These are phyloP conservation scores for Diaporthe ampelina DNA, from an alignment of 2,329 filamentous ascomycete genomes.

Conservation along the genomic window DNA sequence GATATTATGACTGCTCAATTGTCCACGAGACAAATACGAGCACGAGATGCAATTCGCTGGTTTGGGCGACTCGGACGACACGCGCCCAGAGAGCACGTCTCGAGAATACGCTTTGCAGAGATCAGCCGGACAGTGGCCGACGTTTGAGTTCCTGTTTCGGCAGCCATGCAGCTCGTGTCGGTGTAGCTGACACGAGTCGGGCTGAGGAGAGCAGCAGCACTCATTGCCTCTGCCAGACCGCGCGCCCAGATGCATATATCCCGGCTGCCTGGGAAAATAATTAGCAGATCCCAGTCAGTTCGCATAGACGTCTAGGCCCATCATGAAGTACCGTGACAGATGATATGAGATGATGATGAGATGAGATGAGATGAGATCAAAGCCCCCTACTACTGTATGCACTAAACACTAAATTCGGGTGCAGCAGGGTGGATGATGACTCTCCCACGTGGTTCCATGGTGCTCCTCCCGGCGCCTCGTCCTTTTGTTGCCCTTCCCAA, in stretches of 20 bases:
- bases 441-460: slow-evolving; percentile 16
- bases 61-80: neutral
- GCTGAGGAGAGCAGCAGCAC: slow-evolving; percentile 23
- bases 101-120: slow-evolving; percentile 7
- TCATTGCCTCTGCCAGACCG: neutral
- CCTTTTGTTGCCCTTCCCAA: neutral
- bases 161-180: slow-evolving; percentile 21
- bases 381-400: neutral
- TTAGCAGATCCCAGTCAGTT: neutral
- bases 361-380: slow-evolving; percentile 22
- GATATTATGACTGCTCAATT: neutral
- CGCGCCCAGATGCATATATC: neutral
- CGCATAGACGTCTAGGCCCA: neutral
- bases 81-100: neutral
- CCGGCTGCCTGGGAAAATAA: neutral
- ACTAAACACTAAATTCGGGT: slow-evolving; percentile 19
- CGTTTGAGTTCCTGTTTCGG: slow-evolving; percentile 26
- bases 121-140: slow-evolving; percentile 14
- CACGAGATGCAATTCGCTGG: slow-evolving; percentile 1
- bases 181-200: slow-evolving; percentile 18
- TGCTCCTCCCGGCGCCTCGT: neutral
- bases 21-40: slow-evolving; percentile 12
- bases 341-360: slow-evolving; percentile 3
- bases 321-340: neutral
- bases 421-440: neutral